Base-by-base conservation (phyloP, 2,329 filamentous ascomycete genomes). In the Xylaria sp. region DNA sequence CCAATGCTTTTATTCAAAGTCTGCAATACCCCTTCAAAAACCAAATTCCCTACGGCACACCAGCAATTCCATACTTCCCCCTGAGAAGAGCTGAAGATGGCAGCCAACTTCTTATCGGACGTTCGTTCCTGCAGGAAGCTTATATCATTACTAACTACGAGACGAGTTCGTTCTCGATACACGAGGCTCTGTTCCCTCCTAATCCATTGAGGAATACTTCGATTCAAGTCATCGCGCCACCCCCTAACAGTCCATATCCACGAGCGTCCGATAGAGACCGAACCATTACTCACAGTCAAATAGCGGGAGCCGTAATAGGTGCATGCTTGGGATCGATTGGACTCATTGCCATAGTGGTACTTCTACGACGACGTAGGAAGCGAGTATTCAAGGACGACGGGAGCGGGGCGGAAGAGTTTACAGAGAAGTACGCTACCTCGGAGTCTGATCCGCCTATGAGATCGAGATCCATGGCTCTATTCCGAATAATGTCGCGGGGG, bases 91-190 rank as follows among this genome's bases (percentile, higher is more conserved):
- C 82, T 9, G 68, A 78, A 18, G 78, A 81, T 59, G 78, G 79
- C 42, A 76, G 76, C 11, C 79, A 84, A 63, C 81, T 83, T 70
- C 81, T 87, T 10, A 79, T 91, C 42, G 88, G 88, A 6, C 80
- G 87, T 39, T 81, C 83, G 0, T 90, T 91, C 64, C 74, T 91
- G 57, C 88, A 91, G 69, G 87, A 91, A 71, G 81, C 87, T 1
- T 85, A 85, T 61, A 71, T 85, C 4, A 77, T 83, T 37, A 83
- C 79, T 30, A 79, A 79, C 63, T 86, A 84, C 66, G 83, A 85
- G 61, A 76, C 76, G 42, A 75, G 72, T 13, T 70, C 71, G 10
- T 85, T 84, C 68, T 81, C 80, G 1, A 66, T 88, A 23, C 78
- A 84, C 57, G 80, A 85, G 65, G 83, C 83, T 8, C 67, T 68